Percentiles rank a stretch among this genome's conserved stretches.
phyloP scores from a whole-genome alignment of 179 eudicot genomes.

The Spergularia azorica region DNA sequence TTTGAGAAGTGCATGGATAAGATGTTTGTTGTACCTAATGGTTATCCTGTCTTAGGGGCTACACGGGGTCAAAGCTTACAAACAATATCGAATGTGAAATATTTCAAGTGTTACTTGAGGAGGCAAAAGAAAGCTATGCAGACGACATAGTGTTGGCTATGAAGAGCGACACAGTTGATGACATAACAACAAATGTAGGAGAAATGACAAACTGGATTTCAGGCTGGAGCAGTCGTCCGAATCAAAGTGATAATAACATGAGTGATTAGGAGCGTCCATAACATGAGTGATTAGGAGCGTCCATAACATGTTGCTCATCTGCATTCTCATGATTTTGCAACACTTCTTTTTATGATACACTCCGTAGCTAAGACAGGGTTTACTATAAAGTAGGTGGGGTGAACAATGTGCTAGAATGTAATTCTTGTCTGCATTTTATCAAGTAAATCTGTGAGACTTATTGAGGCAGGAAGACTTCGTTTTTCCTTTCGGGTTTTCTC shows the following conservation, averaged over 20 bases:
- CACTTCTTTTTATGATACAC: no score
- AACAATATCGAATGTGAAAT: conserved; percentile 89
- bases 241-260: conserved; percentile 26
- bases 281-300: neutral
- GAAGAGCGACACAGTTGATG: conserved; percentile 65
- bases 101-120: conserved; percentile 75
- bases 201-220: conserved; percentile 55
- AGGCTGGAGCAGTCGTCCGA: conserved; percentile 42
- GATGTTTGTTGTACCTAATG: neutral
- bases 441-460: no score
- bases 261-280: conserved; percentile 13
- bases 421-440: no score
- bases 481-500: no score
- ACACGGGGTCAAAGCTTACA: conserved; percentile 64
- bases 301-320: neutral
- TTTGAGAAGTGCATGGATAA: neutral
- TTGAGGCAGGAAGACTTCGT: no score
- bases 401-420: no score
- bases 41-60: conserved; percentile 49
- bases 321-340: neutral
- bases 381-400: no score
- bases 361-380: no score
- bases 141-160: conserved; percentile 63
- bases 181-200: conserved; percentile 54
- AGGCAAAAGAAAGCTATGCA: conserved; percentile 72